Evolutionary conservation across 2,329 filamentous ascomycete species (phyloP), one percentile per base, ranked within the genome.

Genomic region (Epichloe bromicola): DNA sequence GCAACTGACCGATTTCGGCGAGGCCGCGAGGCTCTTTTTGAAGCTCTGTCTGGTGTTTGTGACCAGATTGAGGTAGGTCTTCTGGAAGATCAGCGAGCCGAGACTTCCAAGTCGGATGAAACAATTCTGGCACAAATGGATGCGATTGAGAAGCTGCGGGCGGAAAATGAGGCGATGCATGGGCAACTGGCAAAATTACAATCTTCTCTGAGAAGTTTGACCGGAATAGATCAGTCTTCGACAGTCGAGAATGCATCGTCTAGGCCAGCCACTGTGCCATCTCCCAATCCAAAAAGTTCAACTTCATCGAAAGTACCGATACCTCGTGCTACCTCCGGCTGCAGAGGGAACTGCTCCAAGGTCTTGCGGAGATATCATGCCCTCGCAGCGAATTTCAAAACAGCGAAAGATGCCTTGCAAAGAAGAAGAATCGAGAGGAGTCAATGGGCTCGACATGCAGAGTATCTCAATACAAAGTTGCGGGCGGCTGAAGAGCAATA

Each of bases 391-490:
- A 70, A 64, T 54, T 72, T 72, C 58, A 74, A 66, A 51, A 66
- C 57, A 2, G 64, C 70, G 44, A 67, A 68, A 51, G 63, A 64
- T 12, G 62, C 65, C 7, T 62, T 72, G 8, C 59, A 62, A 34
- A 71, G 67, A 55, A 67, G 68, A 46, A 71, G 69, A 30, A 63
- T 67, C 1, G 66, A 71, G 23, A 67, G 68, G 4, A 65, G 73
- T 6, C 57, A 60, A 34, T 80, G 76, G 76, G 64, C 66, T 26
- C 61, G 64, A 5, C 71, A 75, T 50, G 70, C 71, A 5, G 67
- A 67, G 20, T 57, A 64, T 12, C 59, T 78, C 17, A 65, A 74
- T 48, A 62, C 61, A 26, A 74, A 67, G 53, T 64, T 79, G 11
- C 65, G 66, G 44, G 63, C 60, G 23, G 63, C 76, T 10, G 70